Evolutionary conservation across 2,329 filamentous ascomycete species (phyloP).

Genomic region (Corynespora cassiicola): DNA sequence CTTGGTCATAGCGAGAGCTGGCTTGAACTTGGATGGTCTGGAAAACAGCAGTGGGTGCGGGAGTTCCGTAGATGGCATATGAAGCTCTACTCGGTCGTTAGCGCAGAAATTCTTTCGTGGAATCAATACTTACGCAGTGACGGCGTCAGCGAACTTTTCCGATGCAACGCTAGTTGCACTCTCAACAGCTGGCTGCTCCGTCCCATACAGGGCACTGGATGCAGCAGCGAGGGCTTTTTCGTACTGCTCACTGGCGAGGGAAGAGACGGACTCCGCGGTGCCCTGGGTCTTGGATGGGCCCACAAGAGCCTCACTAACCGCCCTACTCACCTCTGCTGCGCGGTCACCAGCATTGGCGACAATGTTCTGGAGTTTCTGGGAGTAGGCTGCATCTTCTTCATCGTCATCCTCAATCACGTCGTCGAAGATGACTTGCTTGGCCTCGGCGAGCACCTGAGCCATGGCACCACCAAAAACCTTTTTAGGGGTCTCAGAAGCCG

Average conservation of each 20-base stretch:
- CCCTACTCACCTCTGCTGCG: conserved; percentile 61
- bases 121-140: conserved; percentile 59
- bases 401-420: conserved; percentile 58
- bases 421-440: conserved; percentile 55
- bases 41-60: conserved; percentile 51
- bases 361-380: conserved; percentile 59
- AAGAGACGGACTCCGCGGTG: conserved; percentile 57
- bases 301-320: conserved; percentile 62
- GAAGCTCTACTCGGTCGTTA: conserved; percentile 53
- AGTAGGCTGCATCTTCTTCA: conserved; percentile 55
- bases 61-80: conserved; percentile 61
- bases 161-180: conserved; percentile 59
- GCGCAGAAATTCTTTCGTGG: not conserved
- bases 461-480: conserved; percentile 63
- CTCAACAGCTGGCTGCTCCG: conserved; percentile 47
- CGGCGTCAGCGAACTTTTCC: conserved; percentile 63
- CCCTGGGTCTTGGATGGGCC: conserved; percentile 55
- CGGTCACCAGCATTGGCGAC: conserved; percentile 60
- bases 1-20: conserved; percentile 66
- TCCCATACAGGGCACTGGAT: conserved; percentile 62
- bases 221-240: conserved; percentile 63
- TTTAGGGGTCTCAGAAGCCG: conserved; percentile 43
- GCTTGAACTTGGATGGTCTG: conserved; percentile 58
- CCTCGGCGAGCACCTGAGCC: conserved; percentile 57
- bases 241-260: conserved; percentile 63